phyloP scores from a whole-genome alignment of 1,284 basidiomycete genomes.

The Rhodotorula sp. region DNA sequence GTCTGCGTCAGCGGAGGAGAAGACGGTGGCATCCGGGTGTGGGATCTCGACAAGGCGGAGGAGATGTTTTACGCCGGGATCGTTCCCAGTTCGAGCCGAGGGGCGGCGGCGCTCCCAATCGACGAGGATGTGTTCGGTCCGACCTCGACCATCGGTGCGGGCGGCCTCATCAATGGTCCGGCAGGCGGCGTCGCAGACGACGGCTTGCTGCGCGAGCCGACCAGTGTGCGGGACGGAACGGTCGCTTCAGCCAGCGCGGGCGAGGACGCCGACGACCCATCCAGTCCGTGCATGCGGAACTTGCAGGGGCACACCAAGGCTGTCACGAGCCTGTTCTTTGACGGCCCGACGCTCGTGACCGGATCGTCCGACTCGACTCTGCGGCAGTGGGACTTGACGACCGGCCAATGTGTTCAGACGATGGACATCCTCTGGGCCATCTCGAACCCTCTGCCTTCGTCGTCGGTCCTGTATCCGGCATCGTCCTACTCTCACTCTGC shows the following conservation, averaged over 20 bases:
- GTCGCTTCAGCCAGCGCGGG: neutral
- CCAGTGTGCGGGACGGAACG: slow-evolving; percentile 42
- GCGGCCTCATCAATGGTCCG: slow-evolving; percentile 17
- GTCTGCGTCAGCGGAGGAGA: slow-evolving; percentile 86
- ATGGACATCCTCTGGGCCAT: slow-evolving; percentile 99
- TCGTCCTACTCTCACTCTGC: slow-evolving; percentile 24
- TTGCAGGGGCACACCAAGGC: slow-evolving; percentile 90
- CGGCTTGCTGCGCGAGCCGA: slow-evolving; percentile 55
- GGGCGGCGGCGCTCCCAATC: neutral
- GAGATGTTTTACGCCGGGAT: slow-evolving; percentile 20
- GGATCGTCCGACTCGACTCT: slow-evolving; percentile 98
- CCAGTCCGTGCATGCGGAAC: slow-evolving; percentile 65
- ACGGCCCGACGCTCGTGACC: slow-evolving; percentile 85
- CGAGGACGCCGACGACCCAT: neutral
- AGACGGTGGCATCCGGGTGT: slow-evolving; percentile 78
- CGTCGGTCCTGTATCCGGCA: slow-evolving; percentile 30
- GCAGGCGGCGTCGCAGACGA: slow-evolving; percentile 13
- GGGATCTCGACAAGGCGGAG: slow-evolving; percentile 73
- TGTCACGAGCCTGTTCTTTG: slow-evolving; percentile 91
- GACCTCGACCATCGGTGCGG: slow-evolving; percentile 1
- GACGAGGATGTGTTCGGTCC: slow-evolving; percentile 33
- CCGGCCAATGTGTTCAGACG: slow-evolving; percentile 95
- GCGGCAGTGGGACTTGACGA: slow-evolving; percentile 95
- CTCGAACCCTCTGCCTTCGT: slow-evolving; percentile 70
- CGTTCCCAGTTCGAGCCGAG: neutral